Base-by-base conservation (phyloP, 176 grass and related monocot genomes). In the Paspalum vaginatum region DNA sequence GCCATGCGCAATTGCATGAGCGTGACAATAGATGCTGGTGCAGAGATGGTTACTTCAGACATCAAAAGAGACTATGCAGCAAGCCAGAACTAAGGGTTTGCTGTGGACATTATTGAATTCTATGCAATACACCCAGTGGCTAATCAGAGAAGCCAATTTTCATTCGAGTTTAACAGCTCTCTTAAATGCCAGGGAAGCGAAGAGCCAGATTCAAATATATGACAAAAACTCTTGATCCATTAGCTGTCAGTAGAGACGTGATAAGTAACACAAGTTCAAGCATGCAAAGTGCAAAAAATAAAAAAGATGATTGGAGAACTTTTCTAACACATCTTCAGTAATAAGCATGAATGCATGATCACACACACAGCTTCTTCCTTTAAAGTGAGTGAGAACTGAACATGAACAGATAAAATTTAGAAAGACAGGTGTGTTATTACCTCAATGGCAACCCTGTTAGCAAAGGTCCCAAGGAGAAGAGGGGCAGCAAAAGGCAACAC, bases 391-490 rank as follows among this genome's bases (percentile, higher is more conserved):
- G 16, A 20, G 49, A 55, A 65, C 22, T 48, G 70, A 20, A 65
- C 37, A 9, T 20, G 11, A 69, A 86, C 12, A 60, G 2, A 32
- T 63, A 26, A 14, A 79, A 79, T 44, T 65, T 15, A 9, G 26
- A 58, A 82, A 61, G 16, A 37, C 54, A 42, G 10, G 66, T 66
- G 37, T 13, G 0, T 1, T 40, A 15, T 75, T 87, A 98, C 95
- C 89, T 94, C 90, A 68, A 98, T 99, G 47, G 88, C 88, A 72
- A 93, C 82, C 60, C 88, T 88, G 37, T 95, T 99, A 78, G 82
- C 96, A 70, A 99, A 93, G 50, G 90, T 76, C 59, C 92, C 90
- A 13, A 95, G 88, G 8, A 99, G 90, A 99, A 95, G 88, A 55
- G 93, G 96, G 51, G 85, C 92, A 17, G 93, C 92, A 46, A 95